Evolutionary conservation across 495 filamentous ascomycete genomes (phyloP).

Genomic region (Amorphotheca resinae): DNA sequence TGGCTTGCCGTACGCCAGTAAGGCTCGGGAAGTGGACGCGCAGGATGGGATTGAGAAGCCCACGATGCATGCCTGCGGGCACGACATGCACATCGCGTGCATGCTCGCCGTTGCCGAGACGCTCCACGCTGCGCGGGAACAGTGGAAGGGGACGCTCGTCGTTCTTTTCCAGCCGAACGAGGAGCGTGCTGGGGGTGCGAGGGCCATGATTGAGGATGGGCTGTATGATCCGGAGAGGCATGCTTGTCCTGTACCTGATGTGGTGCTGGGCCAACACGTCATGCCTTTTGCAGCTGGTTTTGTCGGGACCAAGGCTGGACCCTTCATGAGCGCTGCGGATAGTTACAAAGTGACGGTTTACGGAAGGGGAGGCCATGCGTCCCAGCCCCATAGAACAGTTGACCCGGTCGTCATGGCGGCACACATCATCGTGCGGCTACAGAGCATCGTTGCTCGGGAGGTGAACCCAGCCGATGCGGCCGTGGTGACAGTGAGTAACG

Average conservation of each 20-base stretch:
- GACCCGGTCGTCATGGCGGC: constrained; percentile 46
- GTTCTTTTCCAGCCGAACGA: constrained; percentile 50
- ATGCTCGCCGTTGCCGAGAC: constrained; percentile 39
- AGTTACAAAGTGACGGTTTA: constrained; percentile 31
- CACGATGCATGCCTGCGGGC: constrained; percentile 58
- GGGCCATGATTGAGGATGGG: constrained; percentile 49
- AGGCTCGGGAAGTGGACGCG: constrained; percentile 24
- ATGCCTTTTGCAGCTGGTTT: constrained; percentile 24
- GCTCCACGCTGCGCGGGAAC: constrained; percentile 25
- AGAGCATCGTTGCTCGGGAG: constrained; percentile 43
- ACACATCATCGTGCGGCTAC: constrained; percentile 38
- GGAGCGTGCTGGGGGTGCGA: constrained; percentile 42
- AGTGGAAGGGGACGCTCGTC: constrained; percentile 46
- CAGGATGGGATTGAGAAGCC: constrained; percentile 33
- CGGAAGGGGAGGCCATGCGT: constrained; percentile 42
- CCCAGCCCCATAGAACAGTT: constrained; percentile 36
- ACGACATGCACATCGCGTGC: constrained; percentile 47
- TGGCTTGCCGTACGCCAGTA: constrained; percentile 42
- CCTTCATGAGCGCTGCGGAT: constrained; percentile 30
- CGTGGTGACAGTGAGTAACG: constrained; percentile 40
- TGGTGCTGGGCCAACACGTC: constrained; percentile 48
- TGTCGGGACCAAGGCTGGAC: constrained; percentile 31
- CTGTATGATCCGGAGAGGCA: constrained; percentile 37
- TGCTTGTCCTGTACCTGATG: constrained; percentile 36
- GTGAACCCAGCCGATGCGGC: constrained; percentile 36